Evolutionary conservation across 306 rosid species (phyloP).

Genomic region (Arachis hypogaea): DNA sequence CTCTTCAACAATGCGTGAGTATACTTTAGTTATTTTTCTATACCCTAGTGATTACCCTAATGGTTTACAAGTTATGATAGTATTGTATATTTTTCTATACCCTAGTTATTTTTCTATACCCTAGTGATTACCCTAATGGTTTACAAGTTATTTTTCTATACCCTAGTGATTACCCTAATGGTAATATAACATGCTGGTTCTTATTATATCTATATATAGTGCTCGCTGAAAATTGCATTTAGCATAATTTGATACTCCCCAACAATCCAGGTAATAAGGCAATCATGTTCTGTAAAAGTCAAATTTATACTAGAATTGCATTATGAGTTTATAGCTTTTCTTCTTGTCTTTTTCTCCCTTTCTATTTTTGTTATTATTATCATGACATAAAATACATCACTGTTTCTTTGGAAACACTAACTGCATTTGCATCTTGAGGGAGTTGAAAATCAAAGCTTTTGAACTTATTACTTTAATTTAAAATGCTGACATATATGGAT

Average conservation of each 20-base stretch:
- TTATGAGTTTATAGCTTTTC: background rate
- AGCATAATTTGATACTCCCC: slow-evolving; percentile 7
- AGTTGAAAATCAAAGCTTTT: slow-evolving; percentile 10
- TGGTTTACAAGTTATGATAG: slow-evolving; percentile 13
- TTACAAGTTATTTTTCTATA: slow-evolving; percentile 32
- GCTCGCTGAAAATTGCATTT: slow-evolving; percentile 17
- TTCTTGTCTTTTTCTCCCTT: background rate
- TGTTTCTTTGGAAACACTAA: background rate
- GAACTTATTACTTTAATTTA: background rate
- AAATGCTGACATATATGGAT: background rate
- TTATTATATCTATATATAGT: background rate
- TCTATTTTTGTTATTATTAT: too few relatives aligned
- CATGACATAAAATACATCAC: background rate
- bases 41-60: slow-evolving; percentile 5
- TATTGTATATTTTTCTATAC: slow-evolving; percentile 33
- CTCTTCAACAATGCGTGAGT: slow-evolving; percentile 83
- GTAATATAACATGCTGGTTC: background rate
- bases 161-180: slow-evolving; percentile 25
- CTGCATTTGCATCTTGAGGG: background rate
- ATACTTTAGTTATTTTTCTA: slow-evolving; percentile 37
- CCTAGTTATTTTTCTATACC: slow-evolving; percentile 28
- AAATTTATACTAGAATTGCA: slow-evolving; percentile 9
- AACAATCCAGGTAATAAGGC: background rate
- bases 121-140: background rate
- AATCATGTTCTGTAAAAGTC: slow-evolving; percentile 24